Evolutionary conservation across 257 asterid genomes (phyloP), one percentile per base, ranked within the genome.

Genomic region (Capsicum pubescens): DNA sequence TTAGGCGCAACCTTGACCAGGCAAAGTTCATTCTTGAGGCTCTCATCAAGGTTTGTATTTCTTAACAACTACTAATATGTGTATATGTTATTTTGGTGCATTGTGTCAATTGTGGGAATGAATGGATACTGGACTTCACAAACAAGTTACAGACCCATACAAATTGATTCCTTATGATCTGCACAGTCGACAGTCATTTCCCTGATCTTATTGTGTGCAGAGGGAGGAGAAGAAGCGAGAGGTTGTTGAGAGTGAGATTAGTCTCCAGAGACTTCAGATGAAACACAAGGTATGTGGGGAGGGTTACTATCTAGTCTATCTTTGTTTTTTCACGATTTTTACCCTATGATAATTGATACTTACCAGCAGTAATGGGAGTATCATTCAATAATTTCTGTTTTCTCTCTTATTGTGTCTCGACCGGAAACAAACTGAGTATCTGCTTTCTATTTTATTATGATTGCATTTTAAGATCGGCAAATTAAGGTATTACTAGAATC

Each of bases 141-240:
- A 50, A 54, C 82, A 54, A 54, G 64, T 39, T 26, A 26, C 82
- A 52, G 64, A 14, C 48, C 82, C 48, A 54, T 77, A 14, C 63
- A 39, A 54, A 54, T 54, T 77, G 16, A 52, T 15, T 54, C 21
- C 21, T 54, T 54, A 13, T 54, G 82, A 77, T 77, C 50, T 54
- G 64, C 64, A n/a, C 19, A 9, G 16, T 64, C 4, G 39, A 11
- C 58, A 59, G n/a, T 55, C 63, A 83, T 71, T 17, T 8, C 61
- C 82, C 39, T 70, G 82, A 21, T 83, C 48, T 74, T 56, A 44
- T 80, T 90, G 63, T 80, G 19, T 90, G 90, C 80, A 95, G 99
- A 94, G 99, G 89, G 99, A 95, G 84, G 99, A 95, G 93, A 95
- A 93, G 87, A 95, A 95, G 87, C 91, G 99, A 79, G 98, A 95